phyloP scores from a whole-genome alignment of 345 rosid species.

The Ailanthus altissimus region DNA sequence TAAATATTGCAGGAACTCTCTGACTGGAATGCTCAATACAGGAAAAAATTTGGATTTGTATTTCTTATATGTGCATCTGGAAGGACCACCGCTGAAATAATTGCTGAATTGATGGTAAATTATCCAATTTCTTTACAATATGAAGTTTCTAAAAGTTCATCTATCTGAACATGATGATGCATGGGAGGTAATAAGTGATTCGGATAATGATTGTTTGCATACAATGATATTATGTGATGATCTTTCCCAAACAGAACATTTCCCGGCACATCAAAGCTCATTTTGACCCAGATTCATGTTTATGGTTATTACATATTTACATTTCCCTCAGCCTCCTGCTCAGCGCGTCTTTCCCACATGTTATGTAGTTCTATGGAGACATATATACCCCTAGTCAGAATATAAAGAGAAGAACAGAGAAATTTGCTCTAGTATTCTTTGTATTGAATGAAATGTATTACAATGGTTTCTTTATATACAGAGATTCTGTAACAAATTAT shows the following conservation, averaged over 20 bases:
- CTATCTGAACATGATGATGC: background rate
- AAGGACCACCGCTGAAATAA: constrained; percentile 69
- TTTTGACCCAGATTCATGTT: background rate
- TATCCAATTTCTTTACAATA: background rate
- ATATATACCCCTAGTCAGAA: background rate
- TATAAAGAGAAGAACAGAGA: too few relatives aligned
- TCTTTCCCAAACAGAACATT: background rate
- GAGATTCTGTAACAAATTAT: too few relatives aligned
- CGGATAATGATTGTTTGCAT: background rate
- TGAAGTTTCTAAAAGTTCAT: background rate
- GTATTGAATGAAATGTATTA: too few relatives aligned
- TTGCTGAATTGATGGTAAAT: constrained; percentile 70
- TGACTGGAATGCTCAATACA: constrained; percentile 71
- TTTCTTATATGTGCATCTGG: constrained; percentile 85
- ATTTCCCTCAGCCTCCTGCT: background rate
- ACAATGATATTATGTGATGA: background rate
- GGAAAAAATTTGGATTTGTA: constrained; percentile 68
- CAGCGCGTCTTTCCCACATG: background rate
- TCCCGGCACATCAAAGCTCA: background rate
- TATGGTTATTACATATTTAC: background rate
- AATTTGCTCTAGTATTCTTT: too few relatives aligned
- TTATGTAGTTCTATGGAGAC: background rate
- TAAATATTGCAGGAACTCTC: constrained; percentile 53
- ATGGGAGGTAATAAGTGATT: background rate
- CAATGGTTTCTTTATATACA: too few relatives aligned